Evolutionary conservation across 2,329 filamentous ascomycete genomes (phyloP), one percentile per base, ranked within the genome.

Genomic region (Penicillium janthinellum): DNA sequence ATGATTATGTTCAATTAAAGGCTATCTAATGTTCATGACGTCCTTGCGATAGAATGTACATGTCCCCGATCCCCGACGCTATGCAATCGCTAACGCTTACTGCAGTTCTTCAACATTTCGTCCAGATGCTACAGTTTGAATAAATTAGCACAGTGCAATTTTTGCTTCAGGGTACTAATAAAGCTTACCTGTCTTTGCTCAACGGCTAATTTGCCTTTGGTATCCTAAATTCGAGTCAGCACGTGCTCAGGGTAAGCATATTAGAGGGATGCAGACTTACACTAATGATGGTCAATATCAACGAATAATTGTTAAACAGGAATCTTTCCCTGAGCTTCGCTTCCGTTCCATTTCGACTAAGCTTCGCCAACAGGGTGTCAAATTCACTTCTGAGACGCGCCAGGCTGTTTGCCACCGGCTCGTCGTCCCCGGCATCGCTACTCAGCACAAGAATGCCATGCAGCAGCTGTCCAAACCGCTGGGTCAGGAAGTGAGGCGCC

Each of bases 271-370:
- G 15, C 5, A 48, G 31, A 72, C 79, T 49, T 74, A 82, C 90
- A 70, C 90, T 87, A 64, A 99, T 90, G 63, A 99, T 97, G 11
- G 95, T 97, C 69, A 92, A 82, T n/a, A 99, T 86, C 64, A 99
- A 82, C 56, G 91, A 96, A 76, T 96, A 98, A 75, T 99, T 99
- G 74, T 98, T 99, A 73, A 90, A 95, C 70, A 99, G 76, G 72
- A 98, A 98, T 47, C 95, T 83, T 67, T 94, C 90, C 66, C 89
- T 84, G 78, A 96, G 96, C 72, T 91, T 86, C 64, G 86, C 83
- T 70, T 96, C 94, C 1, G 83, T 78, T 20, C 86, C 87, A 63
- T 93, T 91, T 67, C 91, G 89, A 71, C 90, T 90, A 60, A 93
- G 82, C 72, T 90, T 92, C 5, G 86, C 85, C 61, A 99, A 76